Evolutionary conservation across 345 rosid genomes (phyloP).

Genomic region (Chamaenerion angustifolium): DNA sequence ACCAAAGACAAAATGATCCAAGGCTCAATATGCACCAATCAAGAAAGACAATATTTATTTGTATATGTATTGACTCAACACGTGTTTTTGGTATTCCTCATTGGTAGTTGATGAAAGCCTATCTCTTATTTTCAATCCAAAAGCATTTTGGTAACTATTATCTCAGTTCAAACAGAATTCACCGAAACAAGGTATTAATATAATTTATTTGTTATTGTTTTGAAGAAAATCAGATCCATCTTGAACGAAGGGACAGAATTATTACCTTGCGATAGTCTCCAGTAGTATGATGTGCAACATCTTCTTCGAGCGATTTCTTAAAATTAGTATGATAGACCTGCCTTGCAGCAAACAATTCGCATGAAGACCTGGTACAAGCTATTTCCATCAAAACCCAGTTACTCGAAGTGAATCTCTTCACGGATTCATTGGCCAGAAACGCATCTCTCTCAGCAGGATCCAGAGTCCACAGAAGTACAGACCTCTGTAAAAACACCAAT

Average conservation of each 20-base stretch:
- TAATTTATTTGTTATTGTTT: no score
- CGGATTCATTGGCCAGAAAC: slow-evolving; percentile 57
- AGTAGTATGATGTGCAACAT: slow-evolving; percentile 64
- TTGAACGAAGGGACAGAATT: no score
- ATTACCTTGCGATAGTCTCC: slow-evolving; percentile 73
- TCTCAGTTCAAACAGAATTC: no score
- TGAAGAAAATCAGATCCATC: no score
- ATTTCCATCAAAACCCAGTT: slow-evolving; percentile 70
- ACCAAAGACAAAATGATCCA: no score
- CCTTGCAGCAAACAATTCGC: slow-evolving; percentile 42
- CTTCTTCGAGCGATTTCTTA: slow-evolving; percentile 81
- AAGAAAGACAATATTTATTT: not conserved
- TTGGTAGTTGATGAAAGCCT: no score
- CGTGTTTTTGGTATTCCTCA: no score
- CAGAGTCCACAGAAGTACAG: slow-evolving; percentile 54
- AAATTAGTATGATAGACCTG: slow-evolving; percentile 69
- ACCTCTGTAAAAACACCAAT: slow-evolving; percentile 24
- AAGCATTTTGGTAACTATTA: no score
- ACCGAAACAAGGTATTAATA: no score
- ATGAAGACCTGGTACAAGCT: slow-evolving; percentile 60
- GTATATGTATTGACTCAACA: no score
- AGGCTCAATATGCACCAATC: not conserved
- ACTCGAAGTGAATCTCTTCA: slow-evolving; percentile 56
- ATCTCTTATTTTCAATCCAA: no score
- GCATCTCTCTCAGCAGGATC: slow-evolving; percentile 78